Evolutionary conservation across 257 asterid genomes (phyloP), one percentile per base, ranked within the genome.

Genomic region (Solanum sitiens): DNA sequence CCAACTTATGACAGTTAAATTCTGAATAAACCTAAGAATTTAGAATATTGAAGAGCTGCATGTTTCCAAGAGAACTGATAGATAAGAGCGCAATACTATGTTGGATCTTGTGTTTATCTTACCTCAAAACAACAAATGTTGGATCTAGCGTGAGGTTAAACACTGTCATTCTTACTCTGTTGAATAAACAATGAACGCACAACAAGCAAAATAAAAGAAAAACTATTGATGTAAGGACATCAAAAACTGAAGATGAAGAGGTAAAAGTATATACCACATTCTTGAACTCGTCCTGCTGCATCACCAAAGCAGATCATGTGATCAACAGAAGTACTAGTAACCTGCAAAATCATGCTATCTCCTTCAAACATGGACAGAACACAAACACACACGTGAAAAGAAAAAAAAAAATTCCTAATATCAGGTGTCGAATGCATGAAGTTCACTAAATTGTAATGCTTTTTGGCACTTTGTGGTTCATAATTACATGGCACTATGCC

Each of bases 211-310:
- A 39, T n/a, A 42, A 77, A 42, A 44, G 23, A 77, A 25, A 76
- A 50, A 1, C 70, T 82, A 82, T 82, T 82, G 14, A 50, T 6
- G 70, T 10, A 82, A 1, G 70, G 70, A 16, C 85, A 30, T 82
- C 70, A 72, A 86, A 25, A 33, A 68, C 87, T 4, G 59, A 77
- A 86, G 6, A 40, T 73, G 27, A 25, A 73, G 15, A 42, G 27
- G 44, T 8, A 37, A 44, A 32, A 25, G 59, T 35, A 70, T 12
- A 89, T 90, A 97, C 99, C 98, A 47, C 91, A 92, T 94, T 97
- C 99, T 94, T 96, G 99, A 89, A 97, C 93, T 56, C 91, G 95
- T 35, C 98, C 99, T 30, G 99, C 94, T 20, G 99, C 98, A 89
- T 96, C 99, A 37, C 93, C 92, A 90, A 97, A 95, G 94, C 98